Conservation (phyloP, 2,329 filamentous ascomycete species). For the Aspergillus sp. region DNA sequence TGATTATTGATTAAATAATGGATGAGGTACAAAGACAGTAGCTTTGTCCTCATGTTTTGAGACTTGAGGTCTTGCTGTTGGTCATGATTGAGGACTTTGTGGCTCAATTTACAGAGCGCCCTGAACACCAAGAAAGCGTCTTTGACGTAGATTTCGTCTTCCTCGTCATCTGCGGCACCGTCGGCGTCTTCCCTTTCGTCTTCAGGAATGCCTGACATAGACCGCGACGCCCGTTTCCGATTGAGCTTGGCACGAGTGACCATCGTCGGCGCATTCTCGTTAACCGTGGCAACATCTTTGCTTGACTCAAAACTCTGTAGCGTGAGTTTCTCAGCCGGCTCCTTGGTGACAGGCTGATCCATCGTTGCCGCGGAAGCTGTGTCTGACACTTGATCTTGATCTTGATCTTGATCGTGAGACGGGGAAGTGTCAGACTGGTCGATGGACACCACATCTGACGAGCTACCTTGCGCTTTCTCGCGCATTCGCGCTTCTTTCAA, state of each 20-base stretch:
- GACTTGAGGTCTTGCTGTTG: slow-evolving; percentile 88
- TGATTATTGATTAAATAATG: slow-evolving; percentile 94
- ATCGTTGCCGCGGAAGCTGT: slow-evolving; percentile 24
- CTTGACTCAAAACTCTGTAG: slow-evolving; percentile 61
- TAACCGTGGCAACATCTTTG: slow-evolving; percentile 59
- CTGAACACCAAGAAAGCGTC: slow-evolving; percentile 96
- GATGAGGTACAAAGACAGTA: slow-evolving; percentile 90
- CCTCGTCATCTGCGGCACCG: slow-evolving; percentile 49
- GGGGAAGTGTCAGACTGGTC: slow-evolving; percentile 33
- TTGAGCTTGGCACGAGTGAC: slow-evolving; percentile 50
- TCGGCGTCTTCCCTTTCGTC: slow-evolving; percentile 33
- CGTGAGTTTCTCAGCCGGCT: slow-evolving; percentile 52
- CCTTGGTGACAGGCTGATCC: slow-evolving; percentile 45
- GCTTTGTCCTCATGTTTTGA: slow-evolving; percentile 93
- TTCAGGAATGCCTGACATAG: slow-evolving; percentile 27
- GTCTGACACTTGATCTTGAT: slow-evolving; percentile 40
- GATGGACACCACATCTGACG: slow-evolving; percentile 31
- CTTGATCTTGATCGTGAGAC: slow-evolving; percentile 42
- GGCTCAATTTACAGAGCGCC: slow-evolving; percentile 95
- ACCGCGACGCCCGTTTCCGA: slow-evolving; percentile 40
- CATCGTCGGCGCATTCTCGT: slow-evolving; percentile 59
- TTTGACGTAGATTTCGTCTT: slow-evolving; percentile 94
- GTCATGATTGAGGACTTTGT: slow-evolving; percentile 79
- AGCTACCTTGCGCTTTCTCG: slow-evolving; percentile 25
- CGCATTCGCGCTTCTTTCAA: slow-evolving; percentile 70